Conservation (phyloP, 306 rosid species). For the Quercus alba region DNA sequence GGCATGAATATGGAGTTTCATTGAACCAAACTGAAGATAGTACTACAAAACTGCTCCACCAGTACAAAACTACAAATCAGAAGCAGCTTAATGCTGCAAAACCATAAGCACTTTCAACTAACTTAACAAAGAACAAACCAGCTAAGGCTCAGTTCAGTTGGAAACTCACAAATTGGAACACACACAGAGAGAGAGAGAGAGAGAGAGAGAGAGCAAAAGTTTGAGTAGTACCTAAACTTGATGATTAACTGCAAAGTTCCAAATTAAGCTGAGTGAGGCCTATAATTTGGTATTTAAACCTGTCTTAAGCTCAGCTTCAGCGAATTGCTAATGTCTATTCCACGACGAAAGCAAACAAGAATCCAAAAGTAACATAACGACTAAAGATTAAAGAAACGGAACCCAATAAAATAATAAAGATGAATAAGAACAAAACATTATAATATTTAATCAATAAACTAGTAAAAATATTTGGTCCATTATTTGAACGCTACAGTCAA, state of each 20-base stretch:
- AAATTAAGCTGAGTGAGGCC: slow-evolving; percentile 10
- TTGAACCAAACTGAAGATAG: too few species aligned
- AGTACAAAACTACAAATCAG: too few species aligned
- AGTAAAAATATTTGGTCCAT: slow-evolving; percentile 11
- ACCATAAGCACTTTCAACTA: too few species aligned
- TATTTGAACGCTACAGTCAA: slow-evolving; percentile 29
- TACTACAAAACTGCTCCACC: too few species aligned
- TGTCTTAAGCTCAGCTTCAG: slow-evolving; percentile 10
- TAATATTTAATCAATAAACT: slow-evolving; percentile 7
- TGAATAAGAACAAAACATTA: slow-evolving; percentile 16
- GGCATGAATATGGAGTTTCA: too few species aligned
- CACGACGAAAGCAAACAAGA: slow-evolving; percentile 37
- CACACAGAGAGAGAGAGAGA: too few species aligned
- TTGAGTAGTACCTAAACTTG: neutral
- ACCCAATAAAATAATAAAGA: slow-evolving; percentile 1
- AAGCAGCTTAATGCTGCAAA: too few species aligned
- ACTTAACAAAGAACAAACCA: too few species aligned
- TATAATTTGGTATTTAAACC: slow-evolving; percentile 6
- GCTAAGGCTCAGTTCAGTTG: neutral
- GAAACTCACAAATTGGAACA: neutral
- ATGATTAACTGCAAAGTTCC: slow-evolving; percentile 23
- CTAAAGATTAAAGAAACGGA: slow-evolving; percentile 17
- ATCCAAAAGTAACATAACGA: slow-evolving; percentile 33
- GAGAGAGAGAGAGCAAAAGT: neutral
- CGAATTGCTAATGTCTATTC: slow-evolving; percentile 12